Percentiles rank a stretch among this genome's conserved stretches.
Conservation (phyloP, 148 eudicot species). For the Hydrangea macrophylla region DNA sequence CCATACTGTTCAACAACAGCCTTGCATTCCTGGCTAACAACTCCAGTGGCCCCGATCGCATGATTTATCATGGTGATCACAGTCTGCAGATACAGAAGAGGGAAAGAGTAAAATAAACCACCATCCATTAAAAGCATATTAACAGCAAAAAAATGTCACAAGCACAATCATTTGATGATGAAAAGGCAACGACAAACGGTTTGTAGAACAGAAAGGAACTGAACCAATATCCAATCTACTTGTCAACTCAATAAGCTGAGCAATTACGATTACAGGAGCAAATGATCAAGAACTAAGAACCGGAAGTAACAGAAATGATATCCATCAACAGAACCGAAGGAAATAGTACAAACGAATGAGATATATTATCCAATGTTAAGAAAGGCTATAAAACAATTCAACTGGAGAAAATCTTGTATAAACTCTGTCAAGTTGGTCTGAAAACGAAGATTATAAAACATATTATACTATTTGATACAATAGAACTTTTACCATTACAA, state of each 20-base stretch:
- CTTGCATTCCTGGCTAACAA: conserved; percentile 85
- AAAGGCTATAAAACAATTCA: too few species aligned
- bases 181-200: too few species aligned
- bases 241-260: not conserved
- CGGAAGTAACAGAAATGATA: not conserved
- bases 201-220: too few species aligned
- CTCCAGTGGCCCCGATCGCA: conserved; percentile 88
- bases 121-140: not conserved
- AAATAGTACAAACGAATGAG: too few species aligned
- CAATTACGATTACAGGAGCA: not conserved
- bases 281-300: not conserved
- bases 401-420: too few species aligned
- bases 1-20: conserved; percentile 80
- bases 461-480: too few species aligned
- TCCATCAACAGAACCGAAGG: not conserved
- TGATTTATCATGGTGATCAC: conserved; percentile 77
- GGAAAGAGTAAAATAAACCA: not conserved
- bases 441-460: too few species aligned
- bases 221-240: not conserved
- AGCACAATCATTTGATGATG: not conserved
- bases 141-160: not conserved
- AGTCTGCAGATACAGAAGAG: conserved; percentile 35
- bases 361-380: too few species aligned
- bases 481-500: too few species aligned
- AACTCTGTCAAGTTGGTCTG: too few species aligned